phyloP scores from a whole-genome alignment of 2,329 filamentous ascomycete genomes.

The Aspergillus oerlinghausenensis region DNA sequence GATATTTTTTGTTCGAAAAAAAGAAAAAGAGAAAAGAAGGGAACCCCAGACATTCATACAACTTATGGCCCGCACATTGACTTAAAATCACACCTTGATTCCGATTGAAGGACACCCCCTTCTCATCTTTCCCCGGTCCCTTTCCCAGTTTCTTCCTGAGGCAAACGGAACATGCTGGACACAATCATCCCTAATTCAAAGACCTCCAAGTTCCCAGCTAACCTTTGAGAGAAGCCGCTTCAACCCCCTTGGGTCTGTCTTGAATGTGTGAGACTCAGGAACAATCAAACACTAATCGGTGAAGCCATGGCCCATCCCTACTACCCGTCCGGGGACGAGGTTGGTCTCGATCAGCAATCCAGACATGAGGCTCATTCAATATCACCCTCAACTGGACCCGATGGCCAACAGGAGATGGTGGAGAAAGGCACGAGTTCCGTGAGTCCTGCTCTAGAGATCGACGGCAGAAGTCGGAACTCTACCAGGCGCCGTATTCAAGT shows the following conservation, averaged over 20 bases:
- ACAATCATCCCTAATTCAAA: constrained; percentile 17
- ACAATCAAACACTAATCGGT: constrained; percentile 12
- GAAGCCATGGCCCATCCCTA: constrained; percentile 22
- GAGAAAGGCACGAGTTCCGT: constrained; percentile 16
- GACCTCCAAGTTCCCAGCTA: constrained; percentile 10
- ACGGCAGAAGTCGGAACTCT: constrained; percentile 34
- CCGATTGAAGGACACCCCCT: constrained; percentile 18
- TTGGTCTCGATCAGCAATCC: constrained; percentile 18
- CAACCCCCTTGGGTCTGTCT: constrained; percentile 5
- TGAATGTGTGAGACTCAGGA: constrained; percentile 14
- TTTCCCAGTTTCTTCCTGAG: constrained; percentile 16
- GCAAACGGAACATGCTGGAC: constrained; percentile 14
- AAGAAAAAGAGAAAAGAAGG: constrained; percentile 4
- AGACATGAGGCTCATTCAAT: constrained; percentile 23
- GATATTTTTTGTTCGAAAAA: constrained; percentile 1
- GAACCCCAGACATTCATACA: constrained; percentile 18
- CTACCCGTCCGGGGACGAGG: constrained; percentile 19
- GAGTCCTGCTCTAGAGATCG: constrained; percentile 24
- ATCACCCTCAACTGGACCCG: constrained; percentile 20
- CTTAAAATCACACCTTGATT: constrained; percentile 30
- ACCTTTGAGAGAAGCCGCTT: constrained; percentile 8
- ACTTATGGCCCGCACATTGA: constrained; percentile 26
- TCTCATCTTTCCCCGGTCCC: constrained; percentile 15
- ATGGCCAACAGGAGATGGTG: constrained; percentile 22
- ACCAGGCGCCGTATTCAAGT: constrained; percentile 51